These are phyloP conservation scores for Xylariaceae sp. DNA, from an alignment of 2,329 filamentous ascomycete species.

Conservation along the genomic window DNA sequence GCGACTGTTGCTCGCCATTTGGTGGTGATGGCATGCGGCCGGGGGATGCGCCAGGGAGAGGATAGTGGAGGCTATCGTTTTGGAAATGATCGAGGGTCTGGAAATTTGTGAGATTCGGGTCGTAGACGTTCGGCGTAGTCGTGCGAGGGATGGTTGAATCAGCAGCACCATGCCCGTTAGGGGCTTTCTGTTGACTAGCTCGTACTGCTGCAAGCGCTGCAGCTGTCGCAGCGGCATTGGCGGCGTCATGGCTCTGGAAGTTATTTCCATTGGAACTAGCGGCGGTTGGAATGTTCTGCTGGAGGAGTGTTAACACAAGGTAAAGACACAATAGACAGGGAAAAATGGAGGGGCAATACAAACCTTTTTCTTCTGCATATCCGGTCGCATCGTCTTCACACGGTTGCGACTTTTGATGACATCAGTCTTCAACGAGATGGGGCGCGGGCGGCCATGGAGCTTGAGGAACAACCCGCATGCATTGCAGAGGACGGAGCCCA, in stretches of 20 bases:
- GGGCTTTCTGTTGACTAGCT: constrained; percentile 60
- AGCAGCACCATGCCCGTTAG: constrained; percentile 64
- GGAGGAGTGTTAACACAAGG: constrained; percentile 17
- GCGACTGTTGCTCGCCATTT: constrained; percentile 55
- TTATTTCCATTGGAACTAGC: constrained; percentile 59
- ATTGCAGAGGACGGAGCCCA: constrained; percentile 94
- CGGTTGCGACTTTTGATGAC: constrained; percentile 99
- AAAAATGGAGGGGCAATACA: constrained; percentile 8
- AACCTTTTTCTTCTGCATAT: constrained; percentile 76
- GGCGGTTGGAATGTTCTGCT: constrained; percentile 38
- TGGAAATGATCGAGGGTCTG: constrained; percentile 70
- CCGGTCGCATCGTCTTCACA: constrained; percentile 79
- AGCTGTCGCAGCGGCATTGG: constrained; percentile 53
- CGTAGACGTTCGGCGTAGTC: constrained; percentile 69
- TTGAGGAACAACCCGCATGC: constrained; percentile 97
- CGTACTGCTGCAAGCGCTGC: constrained; percentile 46
- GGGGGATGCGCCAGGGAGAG: constrained; percentile 48
- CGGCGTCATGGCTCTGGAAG: constrained; percentile 48
- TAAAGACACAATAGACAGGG: not conserved
- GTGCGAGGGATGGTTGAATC: constrained; percentile 76
- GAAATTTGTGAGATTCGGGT: constrained; percentile 73
- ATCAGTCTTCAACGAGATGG: constrained; percentile 96
- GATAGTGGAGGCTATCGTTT: constrained; percentile 45
- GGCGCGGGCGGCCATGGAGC: constrained; percentile 85
- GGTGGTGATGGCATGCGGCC: constrained; percentile 47